phyloP scores from a whole-genome alignment of 164 flowering plant species.

The Vitis vinifera region ASM3070453v1 NC_081812.1:17107501-17108000 shows the following conservation, averaged over 20 bases:
- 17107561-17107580: too few relatives aligned
- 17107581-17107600: too few relatives aligned
- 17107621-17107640: neutral
- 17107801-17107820: conserved; percentile 14
- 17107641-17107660: neutral
- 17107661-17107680: neutral
- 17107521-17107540: too few relatives aligned
- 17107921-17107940: neutral
- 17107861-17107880: neutral
- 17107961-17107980: too few relatives aligned
- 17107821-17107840: conserved; percentile 15
- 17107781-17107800: conserved; percentile 11
- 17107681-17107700: neutral
- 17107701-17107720: neutral
- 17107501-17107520: too few relatives aligned
- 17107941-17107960: neutral
- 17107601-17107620: too few relatives aligned
- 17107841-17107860: conserved; percentile 6
- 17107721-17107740: neutral
- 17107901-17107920: neutral
- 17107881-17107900: neutral
- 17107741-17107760: neutral
- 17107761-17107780: neutral
- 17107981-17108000: too few relatives aligned
- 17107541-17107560: too few relatives aligned